Base-by-base conservation (phyloP, 169 alveolate genomes). In the Perkinsus olseni region DNA sequence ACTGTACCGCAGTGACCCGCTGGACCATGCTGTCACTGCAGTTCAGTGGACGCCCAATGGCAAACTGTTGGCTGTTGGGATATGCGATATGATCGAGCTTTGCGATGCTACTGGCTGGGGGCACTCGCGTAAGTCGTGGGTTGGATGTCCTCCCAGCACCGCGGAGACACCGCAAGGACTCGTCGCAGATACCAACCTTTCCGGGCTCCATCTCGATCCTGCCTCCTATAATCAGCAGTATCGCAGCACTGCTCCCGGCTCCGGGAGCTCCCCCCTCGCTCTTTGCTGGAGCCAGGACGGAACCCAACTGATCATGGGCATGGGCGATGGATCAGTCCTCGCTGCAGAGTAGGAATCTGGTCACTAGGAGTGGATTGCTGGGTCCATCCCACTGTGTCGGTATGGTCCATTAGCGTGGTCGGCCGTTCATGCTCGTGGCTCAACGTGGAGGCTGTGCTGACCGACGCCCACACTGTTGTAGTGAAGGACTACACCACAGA, bases 101-200 rank as follows among this genome's bases (percentile, higher is more conserved):
- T 97, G 98, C 91, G 98, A 97, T 94, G 97, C 96, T 92, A 95
- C 98, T 21, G 98, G 98, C 21, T 97, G 98, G 98, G 95, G 97
- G 36, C 95, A 97, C 93, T 95, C 97, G 28, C 96, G 96, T 94
- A 95, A 94, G 92, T 96, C 96, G 11, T 40, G 50, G 50, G 50
- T n/a, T n/a, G n/a, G n/a, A n/a, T n/a, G n/a, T n/a, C n/a, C n/a
- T n/a, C n/a, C n/a, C n/a, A n/a, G n/a, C n/a, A n/a, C n/a, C n/a
- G n/a, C n/a, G n/a, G n/a, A n/a, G n/a, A n/a, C 91, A 40, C 21
- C 11, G 50, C 50, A 40, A 40, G 21, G 50, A 11, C 17, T 28
- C 17, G 31, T 21, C 1, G 1, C 82, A 62, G 82, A 21, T 24
- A 62, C 82, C 31, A 13, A 62, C 82, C 82, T 62, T 3, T 28